Evolutionary conservation across 176 grass and related monocot genomes (phyloP).

Genomic region (Carex littledalei): DNA sequence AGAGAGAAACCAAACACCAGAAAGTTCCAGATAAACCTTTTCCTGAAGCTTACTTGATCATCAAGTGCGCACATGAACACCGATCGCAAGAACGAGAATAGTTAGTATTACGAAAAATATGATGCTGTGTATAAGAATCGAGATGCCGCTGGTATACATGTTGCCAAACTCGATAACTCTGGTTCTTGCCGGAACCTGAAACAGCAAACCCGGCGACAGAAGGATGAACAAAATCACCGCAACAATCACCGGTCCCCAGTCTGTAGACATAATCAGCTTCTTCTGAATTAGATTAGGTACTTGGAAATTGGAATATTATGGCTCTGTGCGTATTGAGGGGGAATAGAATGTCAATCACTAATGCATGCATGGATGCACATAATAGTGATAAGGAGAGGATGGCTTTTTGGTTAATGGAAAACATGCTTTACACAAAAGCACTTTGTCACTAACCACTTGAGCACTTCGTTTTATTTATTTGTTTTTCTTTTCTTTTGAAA

Average conservation of each 20-base stretch:
- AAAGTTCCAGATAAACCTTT: slow-evolving; percentile 5
- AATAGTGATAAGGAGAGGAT: not conserved
- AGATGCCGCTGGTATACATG: slow-evolving; percentile 49
- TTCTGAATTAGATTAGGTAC: not conserved
- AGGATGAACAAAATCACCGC: slow-evolving; percentile 45
- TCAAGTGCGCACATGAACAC: slow-evolving; percentile 34
- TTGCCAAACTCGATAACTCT: slow-evolving; percentile 44
- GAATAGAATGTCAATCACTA: not conserved
- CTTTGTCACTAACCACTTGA: slow-evolving; percentile 14
- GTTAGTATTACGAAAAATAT: slow-evolving; percentile 32
- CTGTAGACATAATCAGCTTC: slow-evolving; percentile 20
- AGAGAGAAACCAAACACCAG: not conserved
- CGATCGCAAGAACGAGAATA: slow-evolving; percentile 34
- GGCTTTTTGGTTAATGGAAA: slow-evolving; percentile 29
- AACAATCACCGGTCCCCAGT: slow-evolving; percentile 46
- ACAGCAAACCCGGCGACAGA: slow-evolving; percentile 42
- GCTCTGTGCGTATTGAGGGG: not conserved
- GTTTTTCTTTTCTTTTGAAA: not conserved
- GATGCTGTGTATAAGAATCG: slow-evolving; percentile 40
- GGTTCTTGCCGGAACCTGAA: slow-evolving; percentile 42
- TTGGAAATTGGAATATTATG: not conserved
- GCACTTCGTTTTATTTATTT: not conserved
- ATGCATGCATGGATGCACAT: slow-evolving; percentile 10
- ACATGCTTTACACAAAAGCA: slow-evolving; percentile 27
- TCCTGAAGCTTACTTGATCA: slow-evolving; percentile 3